Base-by-base conservation (phyloP, 1,284 basidiomycete genomes). In the Puccinia triticina region DNA sequence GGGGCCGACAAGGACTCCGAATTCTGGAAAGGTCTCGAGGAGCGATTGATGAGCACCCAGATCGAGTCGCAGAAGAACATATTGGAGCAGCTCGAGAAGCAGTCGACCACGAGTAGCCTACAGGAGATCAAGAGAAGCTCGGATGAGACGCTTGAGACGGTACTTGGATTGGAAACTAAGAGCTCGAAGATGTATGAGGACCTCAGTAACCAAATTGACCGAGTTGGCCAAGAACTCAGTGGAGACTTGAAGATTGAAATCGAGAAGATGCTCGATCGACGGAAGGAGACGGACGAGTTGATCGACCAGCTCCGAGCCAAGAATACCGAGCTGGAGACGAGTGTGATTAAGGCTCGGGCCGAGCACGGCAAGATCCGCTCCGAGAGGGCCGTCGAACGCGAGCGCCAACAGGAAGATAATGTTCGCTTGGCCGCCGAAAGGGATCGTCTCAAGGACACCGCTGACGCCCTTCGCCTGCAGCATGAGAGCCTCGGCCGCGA, bases 341-440 rank as follows among this genome's bases (percentile, higher is more conserved):
- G 50, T 23, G 59, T 82, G 16, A 37, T 55, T 8, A 82, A 82
- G 34, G 71, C 80, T 34, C n/a, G 80, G 34, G n/a, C 59, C 10
- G 80, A 82, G 32, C 34, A 82, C 61, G 80, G 80, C 16, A 82
- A 67, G 34, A 73, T 82, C 23, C 37, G 80, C 48, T 82, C 80
- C 26, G 80, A 82, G 74, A 64, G 72, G 48, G 71, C 80, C 23
- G 72, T 82, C 3, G 80, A 82, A 53, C 75, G 72, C 48, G 80
- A 82, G 23, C 59, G 50, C 16, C 34, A 48, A 21, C 55, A 74
- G n/a, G 80, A 74, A 66, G 78, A 73, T 14, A 23, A 40, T 32
- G 10, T 5, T 26, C 37, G 26, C 4, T 34, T 77, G 14, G 37
- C 55, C 40, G 14, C 32, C 16, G 57, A 77, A 64, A 32, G 57